Conservation (phyloP, 1,284 basidiomycete species). For the Ceratorhiza oryzae-sativae region DNA sequence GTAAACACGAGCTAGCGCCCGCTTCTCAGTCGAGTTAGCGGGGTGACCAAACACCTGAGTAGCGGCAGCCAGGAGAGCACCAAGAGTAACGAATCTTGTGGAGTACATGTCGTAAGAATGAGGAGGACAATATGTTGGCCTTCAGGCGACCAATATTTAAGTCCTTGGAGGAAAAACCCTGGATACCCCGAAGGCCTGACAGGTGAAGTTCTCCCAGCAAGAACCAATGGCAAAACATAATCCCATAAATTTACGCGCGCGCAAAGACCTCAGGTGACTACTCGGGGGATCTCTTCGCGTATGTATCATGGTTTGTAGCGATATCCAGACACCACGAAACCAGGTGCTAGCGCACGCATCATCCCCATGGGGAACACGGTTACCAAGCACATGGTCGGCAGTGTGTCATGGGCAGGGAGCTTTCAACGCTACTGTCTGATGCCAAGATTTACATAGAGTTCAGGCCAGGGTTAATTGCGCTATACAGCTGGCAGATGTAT, state of each 20-base stretch:
- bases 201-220: neutral
- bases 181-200: neutral
- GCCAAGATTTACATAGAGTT: neutral
- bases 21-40: constrained; percentile 23
- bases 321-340: neutral
- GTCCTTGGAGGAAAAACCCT: neutral
- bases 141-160: neutral
- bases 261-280: constrained; percentile 8
- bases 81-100: neutral
- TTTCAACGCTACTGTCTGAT: too few relatives aligned
- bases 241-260: neutral
- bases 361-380: neutral
- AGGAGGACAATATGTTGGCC: neutral
- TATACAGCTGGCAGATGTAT: neutral
- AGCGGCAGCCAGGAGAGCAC: constrained; percentile 17
- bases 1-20: constrained; percentile 25
- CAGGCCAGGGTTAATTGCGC: neutral
- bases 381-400: constrained; percentile 42
- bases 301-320: neutral
- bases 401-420: constrained; percentile 33
- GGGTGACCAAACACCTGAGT: neutral
- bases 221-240: neutral
- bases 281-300: neutral
- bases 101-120: neutral
- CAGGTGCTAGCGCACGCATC: neutral